Conservation (phyloP, 108 stramenopile genomes). For the Chaetoceros tenuissimus region DNA sequence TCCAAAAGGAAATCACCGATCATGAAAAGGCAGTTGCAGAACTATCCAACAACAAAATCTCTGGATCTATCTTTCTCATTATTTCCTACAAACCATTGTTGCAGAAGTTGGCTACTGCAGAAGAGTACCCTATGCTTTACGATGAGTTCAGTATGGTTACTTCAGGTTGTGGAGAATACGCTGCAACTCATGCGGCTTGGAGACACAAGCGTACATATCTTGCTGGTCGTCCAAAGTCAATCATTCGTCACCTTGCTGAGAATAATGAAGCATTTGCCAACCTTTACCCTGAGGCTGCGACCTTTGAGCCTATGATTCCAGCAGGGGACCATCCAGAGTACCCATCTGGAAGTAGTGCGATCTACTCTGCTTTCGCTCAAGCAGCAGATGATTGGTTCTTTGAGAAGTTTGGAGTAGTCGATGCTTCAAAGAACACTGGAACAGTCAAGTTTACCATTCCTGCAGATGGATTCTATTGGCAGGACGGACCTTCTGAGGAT, state of each 20-base stretch:
- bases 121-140: too few relatives aligned
- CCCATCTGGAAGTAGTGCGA: slow-evolving; percentile 4
- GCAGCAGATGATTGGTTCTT: slow-evolving; percentile 4
- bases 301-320: background rate
- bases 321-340: slow-evolving; percentile 6
- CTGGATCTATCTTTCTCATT: background rate
- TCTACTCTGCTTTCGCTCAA: slow-evolving; percentile 1
- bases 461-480: slow-evolving; percentile 1
- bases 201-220: slow-evolving; percentile 1
- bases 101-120: too few relatives aligned
- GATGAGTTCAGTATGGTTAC: background rate
- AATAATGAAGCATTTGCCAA: background rate
- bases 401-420: background rate
- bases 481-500: background rate
- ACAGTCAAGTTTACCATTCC: background rate
- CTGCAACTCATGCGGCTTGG: slow-evolving; percentile 1
- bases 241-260: background rate
- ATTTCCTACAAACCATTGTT: background rate
- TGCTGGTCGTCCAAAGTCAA: slow-evolving; percentile 1
- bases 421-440: slow-evolving; percentile 3
- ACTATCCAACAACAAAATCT: background rate
- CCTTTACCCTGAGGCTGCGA: background rate
- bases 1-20: background rate
- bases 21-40: background rate
- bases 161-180: slow-evolving; percentile 4